Evolutionary conservation across 2,329 filamentous ascomycete species (phyloP).

Genomic region (Fusarium sp.): DNA sequence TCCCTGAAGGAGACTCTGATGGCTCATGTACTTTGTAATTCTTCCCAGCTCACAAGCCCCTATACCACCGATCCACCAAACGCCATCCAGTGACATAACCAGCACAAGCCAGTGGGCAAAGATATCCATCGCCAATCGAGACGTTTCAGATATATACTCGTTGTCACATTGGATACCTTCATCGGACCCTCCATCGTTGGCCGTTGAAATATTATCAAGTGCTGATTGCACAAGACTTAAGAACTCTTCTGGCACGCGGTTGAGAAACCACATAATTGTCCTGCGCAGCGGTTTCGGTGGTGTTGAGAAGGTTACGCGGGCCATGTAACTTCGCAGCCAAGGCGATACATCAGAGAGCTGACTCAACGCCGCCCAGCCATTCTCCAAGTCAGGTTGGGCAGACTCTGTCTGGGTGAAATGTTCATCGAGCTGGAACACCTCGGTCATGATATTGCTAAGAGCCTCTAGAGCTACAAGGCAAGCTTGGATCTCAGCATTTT

Average conservation of each 20-base stretch:
- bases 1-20: slow-evolving; percentile 23
- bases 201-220: slow-evolving; percentile 40
- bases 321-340: slow-evolving; percentile 38
- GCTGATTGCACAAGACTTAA: slow-evolving; percentile 54
- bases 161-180: neutral
- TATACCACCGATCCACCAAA: slow-evolving; percentile 57
- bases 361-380: neutral
- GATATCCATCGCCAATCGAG: slow-evolving; percentile 53
- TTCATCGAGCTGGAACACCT: slow-evolving; percentile 8
- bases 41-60: slow-evolving; percentile 54
- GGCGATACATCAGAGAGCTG: slow-evolving; percentile 31
- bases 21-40: slow-evolving; percentile 40
- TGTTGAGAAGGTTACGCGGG: slow-evolving; percentile 45
- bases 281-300: slow-evolving; percentile 53
- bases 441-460: slow-evolving; percentile 22
- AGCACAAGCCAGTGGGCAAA: slow-evolving; percentile 58
- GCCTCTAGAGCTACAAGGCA: slow-evolving; percentile 29
- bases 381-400: neutral
- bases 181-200: neutral
- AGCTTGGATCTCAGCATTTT: slow-evolving; percentile 6
- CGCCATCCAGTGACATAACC: slow-evolving; percentile 55
- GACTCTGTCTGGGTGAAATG: neutral
- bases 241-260: slow-evolving; percentile 53
- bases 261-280: slow-evolving; percentile 58
- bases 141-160: slow-evolving; percentile 8